Evolutionary conservation across 2,329 filamentous ascomycete genomes (phyloP), one percentile per base, ranked within the genome.

Genomic region (Apiospora malaysiana): DNA sequence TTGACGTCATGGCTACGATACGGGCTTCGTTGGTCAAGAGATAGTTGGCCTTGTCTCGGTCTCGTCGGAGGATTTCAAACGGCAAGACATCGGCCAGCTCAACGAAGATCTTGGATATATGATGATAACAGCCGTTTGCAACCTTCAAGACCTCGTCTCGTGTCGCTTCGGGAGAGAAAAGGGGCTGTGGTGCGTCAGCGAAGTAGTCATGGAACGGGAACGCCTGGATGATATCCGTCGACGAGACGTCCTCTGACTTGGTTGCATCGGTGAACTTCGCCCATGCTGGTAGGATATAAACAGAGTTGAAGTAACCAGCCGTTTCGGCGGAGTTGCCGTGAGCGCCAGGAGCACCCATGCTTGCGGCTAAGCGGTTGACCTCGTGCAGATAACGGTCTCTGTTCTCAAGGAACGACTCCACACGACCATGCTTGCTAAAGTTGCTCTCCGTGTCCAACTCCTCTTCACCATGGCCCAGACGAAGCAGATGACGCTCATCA

Each of bases 1-100:
- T 99, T 4, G 95, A 97, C 23, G 96, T 99, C 97, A 99, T 99
- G 71, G 96, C 97, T 74, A 99, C 92, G 73, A 99, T 96, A 46
- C 96, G 92, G n/a, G 97, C 97, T 82, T 98, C 95, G 77, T 94
- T 98, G 7, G 94, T 92, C 45, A 99, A 88, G 7, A 99, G 89
- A 78, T 99, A 99, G 81, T 98, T 98, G 68, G 95, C 93, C 83
- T 97, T 98, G 80, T 99, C 96, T 46, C 93, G 91, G 74, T 95
- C 93, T 70, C 92, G 92, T 68, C 94, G 91, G 70, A 99, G 84
- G 68, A 99, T 95, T 83, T 99, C 96, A 78, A 99, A 99, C 0
- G 96, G 97, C 75, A 95, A 89, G 65, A 97, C 95, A 78, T 98
- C 95, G 74, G 95, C 94, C 66, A 99, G 86, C 80, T 98, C 94